Conservation (phyloP, 768 basidiomycete species). For the Macrolepiota fuliginosa region DNA sequence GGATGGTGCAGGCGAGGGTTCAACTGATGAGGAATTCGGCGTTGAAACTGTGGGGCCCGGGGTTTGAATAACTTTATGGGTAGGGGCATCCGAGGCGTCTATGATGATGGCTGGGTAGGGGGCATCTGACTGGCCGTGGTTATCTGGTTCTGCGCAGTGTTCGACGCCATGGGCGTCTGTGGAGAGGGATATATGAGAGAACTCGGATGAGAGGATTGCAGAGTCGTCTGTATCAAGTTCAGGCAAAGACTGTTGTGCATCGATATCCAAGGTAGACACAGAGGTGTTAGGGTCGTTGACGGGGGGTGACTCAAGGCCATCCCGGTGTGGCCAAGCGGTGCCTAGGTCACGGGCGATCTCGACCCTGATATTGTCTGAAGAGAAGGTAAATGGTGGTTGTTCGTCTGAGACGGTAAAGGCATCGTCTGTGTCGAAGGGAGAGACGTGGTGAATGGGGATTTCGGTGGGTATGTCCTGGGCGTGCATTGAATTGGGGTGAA, state of each 20-base stretch:
- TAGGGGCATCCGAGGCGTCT: constrained; percentile 35
- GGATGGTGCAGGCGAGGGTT: constrained; percentile 13
- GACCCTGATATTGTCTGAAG: constrained; percentile 55
- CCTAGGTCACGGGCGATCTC: constrained; percentile 53
- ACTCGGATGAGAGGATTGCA: constrained; percentile 28
- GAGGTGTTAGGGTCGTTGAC: constrained; percentile 29
- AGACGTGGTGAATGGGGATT: constrained; percentile 21
- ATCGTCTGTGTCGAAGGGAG: constrained; percentile 39
- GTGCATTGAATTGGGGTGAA: constrained; percentile 12
- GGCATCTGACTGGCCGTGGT: constrained; percentile 12
- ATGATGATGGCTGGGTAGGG: constrained; percentile 44
- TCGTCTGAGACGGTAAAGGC: constrained; percentile 64
- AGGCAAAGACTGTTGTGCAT: neutral
- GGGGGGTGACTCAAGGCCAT: constrained; percentile 11
- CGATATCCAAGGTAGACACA: constrained; percentile 59
- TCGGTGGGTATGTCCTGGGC: constrained; percentile 12
- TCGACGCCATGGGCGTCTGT: constrained; percentile 1
- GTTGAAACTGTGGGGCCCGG: constrained; percentile 5
- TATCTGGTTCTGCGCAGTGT: neutral
- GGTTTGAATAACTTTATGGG: constrained; percentile 23
- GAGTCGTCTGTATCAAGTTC: constrained; percentile 20
- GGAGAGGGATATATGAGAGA: constrained; percentile 38
- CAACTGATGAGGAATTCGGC: constrained; percentile 1
- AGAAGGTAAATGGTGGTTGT: constrained; percentile 51
- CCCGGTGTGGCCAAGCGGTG: constrained; percentile 30